Conservation (phyloP, 768 basidiomycete genomes). For the Termitomyces sp. region DNA sequence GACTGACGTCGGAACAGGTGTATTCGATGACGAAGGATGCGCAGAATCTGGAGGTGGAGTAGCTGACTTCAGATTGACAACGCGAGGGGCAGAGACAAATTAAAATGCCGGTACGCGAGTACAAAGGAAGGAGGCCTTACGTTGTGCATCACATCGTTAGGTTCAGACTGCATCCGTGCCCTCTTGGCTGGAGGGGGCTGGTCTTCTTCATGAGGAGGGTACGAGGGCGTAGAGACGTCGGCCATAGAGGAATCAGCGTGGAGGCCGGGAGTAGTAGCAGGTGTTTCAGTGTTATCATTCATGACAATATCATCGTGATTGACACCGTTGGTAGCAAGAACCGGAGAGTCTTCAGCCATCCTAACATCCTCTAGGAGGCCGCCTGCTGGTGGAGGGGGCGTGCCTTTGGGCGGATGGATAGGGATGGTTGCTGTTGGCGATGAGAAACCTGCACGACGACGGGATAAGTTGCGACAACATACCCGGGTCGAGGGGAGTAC, state of each 20-base stretch:
- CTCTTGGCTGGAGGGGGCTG: conserved; percentile 81
- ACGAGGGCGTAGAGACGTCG: conserved; percentile 26
- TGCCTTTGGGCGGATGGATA: conserved; percentile 37
- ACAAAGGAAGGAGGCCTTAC: conserved; percentile 47
- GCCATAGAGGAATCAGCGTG: conserved; percentile 35
- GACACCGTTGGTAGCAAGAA: conserved; percentile 26
- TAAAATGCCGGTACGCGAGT: conserved; percentile 50
- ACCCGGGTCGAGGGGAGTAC: conserved; percentile 48
- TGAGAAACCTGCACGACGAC: conserved; percentile 16
- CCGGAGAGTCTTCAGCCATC: conserved; percentile 41
- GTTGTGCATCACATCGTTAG: conserved; percentile 69
- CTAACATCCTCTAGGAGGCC: conserved; percentile 48
- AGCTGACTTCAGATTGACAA: conserved; percentile 53
- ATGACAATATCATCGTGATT: conserved; percentile 33
- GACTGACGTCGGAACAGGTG: conserved; percentile 27
- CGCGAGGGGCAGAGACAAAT: conserved; percentile 26
- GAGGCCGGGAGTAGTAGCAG: conserved; percentile 32
- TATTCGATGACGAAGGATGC: conserved; percentile 26
- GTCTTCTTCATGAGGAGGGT: conserved; percentile 47
- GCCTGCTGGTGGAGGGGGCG: conserved; percentile 35
- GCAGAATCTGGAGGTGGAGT: conserved; percentile 68
- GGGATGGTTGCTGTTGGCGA: conserved; percentile 35
- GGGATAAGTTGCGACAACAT: conserved; percentile 19
- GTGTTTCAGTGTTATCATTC: conserved; percentile 32
- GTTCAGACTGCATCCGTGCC: conserved; percentile 69